Percentiles rank a stretch among this genome's conserved stretches.
These are phyloP conservation scores for Penicillium diatomitis DNA, from an alignment of 495 filamentous ascomycete genomes.

Conservation along the genomic window DNA sequence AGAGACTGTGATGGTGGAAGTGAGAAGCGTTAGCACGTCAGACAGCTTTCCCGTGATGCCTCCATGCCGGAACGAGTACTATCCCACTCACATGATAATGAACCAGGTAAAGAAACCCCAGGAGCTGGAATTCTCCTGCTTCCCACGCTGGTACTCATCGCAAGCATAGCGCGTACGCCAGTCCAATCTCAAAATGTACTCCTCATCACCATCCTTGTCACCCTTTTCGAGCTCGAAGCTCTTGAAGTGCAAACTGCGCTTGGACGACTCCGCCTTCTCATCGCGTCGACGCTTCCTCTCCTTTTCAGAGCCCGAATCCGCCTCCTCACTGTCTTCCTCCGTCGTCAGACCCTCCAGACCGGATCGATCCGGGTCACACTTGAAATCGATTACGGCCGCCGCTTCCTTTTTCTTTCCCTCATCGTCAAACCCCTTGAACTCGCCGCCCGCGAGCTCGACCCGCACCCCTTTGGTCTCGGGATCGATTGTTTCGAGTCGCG, in stretches of 20 bases:
- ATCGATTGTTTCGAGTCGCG: constrained; percentile 54
- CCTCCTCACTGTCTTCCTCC: constrained; percentile 19
- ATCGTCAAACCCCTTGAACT: constrained; percentile 36
- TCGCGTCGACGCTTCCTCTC: constrained; percentile 15
- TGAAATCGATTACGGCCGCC: constrained; percentile 70
- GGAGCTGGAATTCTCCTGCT: constrained; percentile 31
- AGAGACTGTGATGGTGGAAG: constrained; percentile 42
- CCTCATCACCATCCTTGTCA: constrained; percentile 31
- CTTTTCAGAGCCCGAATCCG: constrained; percentile 12
- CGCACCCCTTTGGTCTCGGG: constrained; percentile 57
- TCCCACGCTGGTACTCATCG: constrained; percentile 42
- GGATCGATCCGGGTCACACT: constrained; percentile 60
- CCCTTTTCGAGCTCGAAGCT: constrained; percentile 42
- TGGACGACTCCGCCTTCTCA: constrained; percentile 10
- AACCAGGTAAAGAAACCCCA: constrained; percentile 99
- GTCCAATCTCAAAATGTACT: constrained; percentile 55
- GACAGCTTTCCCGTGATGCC: no score
- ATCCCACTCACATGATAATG: constrained; percentile 69
- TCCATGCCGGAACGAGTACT: no score
- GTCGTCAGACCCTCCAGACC: constrained; percentile 59
- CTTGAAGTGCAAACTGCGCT: constrained; percentile 59
- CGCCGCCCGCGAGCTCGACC: constrained; percentile 60
- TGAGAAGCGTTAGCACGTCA: not conserved
- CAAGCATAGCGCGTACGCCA: constrained; percentile 87
- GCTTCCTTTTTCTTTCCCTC: constrained; percentile 44